A percentile compares a stretch with the other conserved stretches of the same genome.
Evolutionary conservation across 306 rosid species (phyloP).

Genomic region (Quercus berberidifolia): DNA sequence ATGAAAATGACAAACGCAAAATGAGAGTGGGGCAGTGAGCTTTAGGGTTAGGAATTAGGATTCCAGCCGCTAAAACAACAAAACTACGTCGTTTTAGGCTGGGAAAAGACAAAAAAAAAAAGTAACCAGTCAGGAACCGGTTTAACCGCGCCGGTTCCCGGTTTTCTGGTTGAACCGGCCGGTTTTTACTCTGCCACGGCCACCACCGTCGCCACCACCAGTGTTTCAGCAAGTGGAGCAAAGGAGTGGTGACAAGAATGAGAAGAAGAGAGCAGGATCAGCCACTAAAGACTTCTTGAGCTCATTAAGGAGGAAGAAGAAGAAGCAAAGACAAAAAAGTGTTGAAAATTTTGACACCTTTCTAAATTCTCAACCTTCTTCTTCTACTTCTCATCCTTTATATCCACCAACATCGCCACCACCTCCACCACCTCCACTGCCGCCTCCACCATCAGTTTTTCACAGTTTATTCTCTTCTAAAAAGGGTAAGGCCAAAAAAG

Average conservation of each 20-base stretch:
- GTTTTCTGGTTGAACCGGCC: too few relatives aligned
- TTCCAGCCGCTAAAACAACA: too few relatives aligned
- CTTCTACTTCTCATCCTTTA: slow-evolving; percentile 7
- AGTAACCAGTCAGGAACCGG: too few relatives aligned
- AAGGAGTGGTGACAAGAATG: slow-evolving; percentile 25
- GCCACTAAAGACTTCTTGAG: slow-evolving; percentile 56
- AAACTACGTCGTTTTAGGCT: too few relatives aligned
- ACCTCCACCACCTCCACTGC: slow-evolving; percentile 39
- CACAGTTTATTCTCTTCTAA: slow-evolving; percentile 43
- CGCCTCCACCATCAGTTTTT: slow-evolving; percentile 50
- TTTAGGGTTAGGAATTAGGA: too few relatives aligned
- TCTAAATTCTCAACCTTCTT: slow-evolving; percentile 20
- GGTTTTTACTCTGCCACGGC: slow-evolving; percentile 9
- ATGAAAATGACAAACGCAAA: too few relatives aligned
- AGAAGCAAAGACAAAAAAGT: slow-evolving; percentile 57
- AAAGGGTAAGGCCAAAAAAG: slow-evolving; percentile 48
- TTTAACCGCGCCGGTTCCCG: too few relatives aligned
- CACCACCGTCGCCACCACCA: background rate
- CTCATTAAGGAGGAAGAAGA: slow-evolving; percentile 50
- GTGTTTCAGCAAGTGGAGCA: slow-evolving; percentile 20
- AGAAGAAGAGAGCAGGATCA: slow-evolving; percentile 38
- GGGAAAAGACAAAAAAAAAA: too few relatives aligned
- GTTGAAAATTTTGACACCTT: slow-evolving; percentile 51
- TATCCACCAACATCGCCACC: slow-evolving; percentile 23
- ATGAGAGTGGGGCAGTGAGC: too few relatives aligned